A percentile compares a stretch with the other conserved stretches of the same genome.
Conservation (phyloP, 495 filamentous ascomycete genomes). For the Trichoderma reesei region DNA sequence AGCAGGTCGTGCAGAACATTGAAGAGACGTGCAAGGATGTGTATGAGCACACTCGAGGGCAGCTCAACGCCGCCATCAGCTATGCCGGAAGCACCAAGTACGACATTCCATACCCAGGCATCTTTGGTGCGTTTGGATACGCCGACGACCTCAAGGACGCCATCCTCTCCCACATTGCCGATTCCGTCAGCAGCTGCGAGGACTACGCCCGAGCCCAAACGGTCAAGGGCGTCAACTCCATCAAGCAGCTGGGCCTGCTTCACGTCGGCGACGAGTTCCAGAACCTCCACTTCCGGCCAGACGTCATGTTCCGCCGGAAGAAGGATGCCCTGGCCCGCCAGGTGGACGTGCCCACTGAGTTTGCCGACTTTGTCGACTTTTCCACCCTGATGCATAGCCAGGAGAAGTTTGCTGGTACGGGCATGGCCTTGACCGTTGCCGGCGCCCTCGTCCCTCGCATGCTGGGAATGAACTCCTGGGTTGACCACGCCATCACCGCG, state of each 20-base stretch:
- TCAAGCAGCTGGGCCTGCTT: slow-evolving; percentile 77
- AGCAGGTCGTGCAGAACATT: slow-evolving; percentile 69
- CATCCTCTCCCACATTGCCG: slow-evolving; percentile 79
- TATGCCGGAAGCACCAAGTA: slow-evolving; percentile 67
- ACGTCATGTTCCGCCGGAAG: slow-evolving; percentile 84
- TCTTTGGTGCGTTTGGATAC: slow-evolving; percentile 80
- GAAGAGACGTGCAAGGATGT: slow-evolving; percentile 78
- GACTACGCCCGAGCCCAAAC: slow-evolving; percentile 73
- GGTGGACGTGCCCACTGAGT: slow-evolving; percentile 75
- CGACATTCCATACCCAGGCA: slow-evolving; percentile 74
- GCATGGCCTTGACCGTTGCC: slow-evolving; percentile 89
- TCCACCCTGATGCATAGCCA: slow-evolving; percentile 73
- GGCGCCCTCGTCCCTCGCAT: slow-evolving; percentile 73
- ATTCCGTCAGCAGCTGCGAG: slow-evolving; percentile 69
- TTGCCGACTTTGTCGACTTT: slow-evolving; percentile 90
- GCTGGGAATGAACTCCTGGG: slow-evolving; percentile 75
- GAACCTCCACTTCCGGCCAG: slow-evolving; percentile 73
- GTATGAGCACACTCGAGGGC: slow-evolving; percentile 69
- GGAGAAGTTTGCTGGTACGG: slow-evolving; percentile 85
- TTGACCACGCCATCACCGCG: slow-evolving; percentile 76
- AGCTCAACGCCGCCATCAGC: slow-evolving; percentile 59
- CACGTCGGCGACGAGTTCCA: slow-evolving; percentile 82
- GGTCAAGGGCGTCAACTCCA: slow-evolving; percentile 69
- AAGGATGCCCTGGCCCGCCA: slow-evolving; percentile 71
- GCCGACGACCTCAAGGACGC: slow-evolving; percentile 87